These are phyloP conservation scores for Spathaspora arborariae DNA, from an alignment of 805 yeast genomes.

Conservation along the genomic window DNA sequence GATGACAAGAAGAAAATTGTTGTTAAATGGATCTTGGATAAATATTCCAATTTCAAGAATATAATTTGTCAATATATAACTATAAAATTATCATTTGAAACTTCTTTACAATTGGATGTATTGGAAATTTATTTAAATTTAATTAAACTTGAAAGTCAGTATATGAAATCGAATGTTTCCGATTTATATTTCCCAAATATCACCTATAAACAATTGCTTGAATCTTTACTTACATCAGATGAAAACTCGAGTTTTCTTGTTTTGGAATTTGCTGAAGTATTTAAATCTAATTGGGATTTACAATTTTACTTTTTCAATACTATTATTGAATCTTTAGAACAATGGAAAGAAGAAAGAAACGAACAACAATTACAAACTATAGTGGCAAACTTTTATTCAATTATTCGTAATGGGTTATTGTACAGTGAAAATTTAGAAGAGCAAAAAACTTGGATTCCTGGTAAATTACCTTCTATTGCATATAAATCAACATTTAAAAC, in stretches of 20 bases:
- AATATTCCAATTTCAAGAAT: slow-evolving; percentile 52
- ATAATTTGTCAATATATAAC: slow-evolving; percentile 40
- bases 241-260: slow-evolving; percentile 46
- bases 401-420: slow-evolving; percentile 28
- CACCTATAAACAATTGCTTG: slow-evolving; percentile 42
- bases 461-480: slow-evolving; percentile 31
- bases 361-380: slow-evolving; percentile 17
- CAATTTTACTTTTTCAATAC: slow-evolving; percentile 68
- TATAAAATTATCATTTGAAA: slow-evolving; percentile 40
- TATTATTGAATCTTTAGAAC: slow-evolving; percentile 24
- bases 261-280: slow-evolving; percentile 54
- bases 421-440: slow-evolving; percentile 23
- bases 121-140: slow-evolving; percentile 56
- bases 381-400: slow-evolving; percentile 38
- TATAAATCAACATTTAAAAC: slow-evolving; percentile 49
- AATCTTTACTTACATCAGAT: slow-evolving; percentile 35
- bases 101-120: slow-evolving; percentile 49
- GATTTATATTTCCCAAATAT: slow-evolving; percentile 64
- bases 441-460: slow-evolving; percentile 26
- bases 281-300: slow-evolving; percentile 65
- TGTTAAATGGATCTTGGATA: slow-evolving; percentile 60
- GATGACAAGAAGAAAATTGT: slow-evolving; percentile 47
- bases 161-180: slow-evolving; percentile 45
- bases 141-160: slow-evolving; percentile 50
- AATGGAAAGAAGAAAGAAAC: slow-evolving; percentile 15